These are phyloP conservation scores for Karstenula rhodostoma DNA, from an alignment of 2,329 filamentous ascomycete genomes.

Conservation along the genomic window DNA sequence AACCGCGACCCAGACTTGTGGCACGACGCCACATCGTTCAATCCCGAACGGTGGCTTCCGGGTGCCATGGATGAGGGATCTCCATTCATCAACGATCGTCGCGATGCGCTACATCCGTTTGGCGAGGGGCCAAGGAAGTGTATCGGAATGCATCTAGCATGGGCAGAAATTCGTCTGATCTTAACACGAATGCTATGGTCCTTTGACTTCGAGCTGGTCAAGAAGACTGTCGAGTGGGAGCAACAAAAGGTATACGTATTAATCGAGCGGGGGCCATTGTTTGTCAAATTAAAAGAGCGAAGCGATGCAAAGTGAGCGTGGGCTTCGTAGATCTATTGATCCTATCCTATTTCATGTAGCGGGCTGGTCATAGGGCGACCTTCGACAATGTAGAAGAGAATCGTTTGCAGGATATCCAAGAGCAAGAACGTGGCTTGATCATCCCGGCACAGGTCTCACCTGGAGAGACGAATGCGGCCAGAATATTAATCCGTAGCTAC, in stretches of 20 bases:
- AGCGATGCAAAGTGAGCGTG: not conserved
- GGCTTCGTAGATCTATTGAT: not conserved
- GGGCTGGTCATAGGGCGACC: too few species aligned
- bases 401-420: too few species aligned
- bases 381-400: too few species aligned
- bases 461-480: too few species aligned
- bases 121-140: slow-evolving; percentile 46
- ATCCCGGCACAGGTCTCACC: too few species aligned
- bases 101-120: slow-evolving; percentile 44
- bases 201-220: slow-evolving; percentile 14
- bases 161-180: slow-evolving; percentile 17
- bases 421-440: too few species aligned
- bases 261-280: slow-evolving; percentile 17
- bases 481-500: too few species aligned
- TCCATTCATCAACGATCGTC: slow-evolving; percentile 12
- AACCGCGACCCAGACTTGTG: slow-evolving; percentile 14
- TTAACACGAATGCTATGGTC: slow-evolving; percentile 14
- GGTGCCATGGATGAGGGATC: not conserved
- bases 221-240: slow-evolving; percentile 16
- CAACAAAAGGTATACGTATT: slow-evolving; percentile 16
- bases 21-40: slow-evolving; percentile 10
- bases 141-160: slow-evolving; percentile 27
- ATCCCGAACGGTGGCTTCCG: slow-evolving; percentile 18
- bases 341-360: too few species aligned
- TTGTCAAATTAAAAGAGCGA: slow-evolving; percentile 7